Conservation (phyloP, 2,329 filamentous ascomycete species). For the Colletotrichum tabaci region DNA sequence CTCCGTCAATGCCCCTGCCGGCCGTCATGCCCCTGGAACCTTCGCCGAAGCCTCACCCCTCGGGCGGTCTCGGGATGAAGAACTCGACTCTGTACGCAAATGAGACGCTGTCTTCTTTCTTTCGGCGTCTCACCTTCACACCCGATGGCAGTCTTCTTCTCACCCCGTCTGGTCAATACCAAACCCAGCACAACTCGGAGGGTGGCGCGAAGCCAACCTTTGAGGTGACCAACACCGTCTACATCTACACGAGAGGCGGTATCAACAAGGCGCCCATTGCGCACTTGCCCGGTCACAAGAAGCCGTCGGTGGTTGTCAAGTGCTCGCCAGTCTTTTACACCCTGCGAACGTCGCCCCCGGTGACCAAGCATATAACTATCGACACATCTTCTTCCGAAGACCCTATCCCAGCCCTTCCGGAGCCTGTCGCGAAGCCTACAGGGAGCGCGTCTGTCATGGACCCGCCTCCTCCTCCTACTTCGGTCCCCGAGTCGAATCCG, state of each 20-base stretch:
- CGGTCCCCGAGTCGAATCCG: conserved; percentile 59
- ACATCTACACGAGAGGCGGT: conserved; percentile 96
- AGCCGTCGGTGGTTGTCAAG: conserved; percentile 94
- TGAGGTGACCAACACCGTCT: conserved; percentile 96
- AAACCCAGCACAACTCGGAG: conserved; percentile 78
- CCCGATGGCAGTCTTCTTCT: conserved; percentile 95
- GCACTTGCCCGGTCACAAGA: conserved; percentile 96
- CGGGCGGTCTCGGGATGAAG: conserved; percentile 76
- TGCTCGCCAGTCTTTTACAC: conserved; percentile 94
- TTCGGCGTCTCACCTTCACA: conserved; percentile 92
- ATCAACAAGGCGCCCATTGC: conserved; percentile 97
- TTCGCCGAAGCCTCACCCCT: conserved; percentile 82
- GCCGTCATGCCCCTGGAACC: conserved; percentile 95
- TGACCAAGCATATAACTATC: conserved; percentile 91
- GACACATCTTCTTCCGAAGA: conserved; percentile 93
- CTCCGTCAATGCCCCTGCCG: conserved; percentile 92
- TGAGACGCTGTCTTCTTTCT: conserved; percentile 97
- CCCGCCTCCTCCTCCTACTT: conserved; percentile 78
- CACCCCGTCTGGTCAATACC: conserved; percentile 96
- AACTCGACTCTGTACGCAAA: conserved; percentile 96
- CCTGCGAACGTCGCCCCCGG: conserved; percentile 75
- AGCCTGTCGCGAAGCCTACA: conserved; percentile 79
- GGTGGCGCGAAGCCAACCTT: conserved; percentile 82
- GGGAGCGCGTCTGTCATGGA: conserved; percentile 80
- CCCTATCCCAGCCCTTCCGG: conserved; percentile 85